Conservation (phyloP, 2,329 filamentous ascomycete species). For the Helotiales sp. region DNA sequence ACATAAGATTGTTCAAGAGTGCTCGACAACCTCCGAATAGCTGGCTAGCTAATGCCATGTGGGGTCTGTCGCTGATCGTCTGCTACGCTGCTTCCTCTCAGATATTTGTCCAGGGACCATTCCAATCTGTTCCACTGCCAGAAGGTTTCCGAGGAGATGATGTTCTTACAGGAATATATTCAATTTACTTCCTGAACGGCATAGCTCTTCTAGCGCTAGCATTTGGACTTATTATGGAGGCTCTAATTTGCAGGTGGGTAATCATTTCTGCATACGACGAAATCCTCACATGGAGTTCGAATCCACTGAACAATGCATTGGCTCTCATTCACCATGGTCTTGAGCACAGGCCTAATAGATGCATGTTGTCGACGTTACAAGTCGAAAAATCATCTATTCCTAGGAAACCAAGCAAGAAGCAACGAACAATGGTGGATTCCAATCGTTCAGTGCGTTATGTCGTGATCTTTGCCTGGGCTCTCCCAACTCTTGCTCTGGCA, state of each 20-base stretch:
- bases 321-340: neutral
- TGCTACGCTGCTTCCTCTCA: neutral
- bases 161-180: too few relatives aligned
- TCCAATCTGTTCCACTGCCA: too few relatives aligned
- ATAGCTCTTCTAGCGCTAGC: neutral
- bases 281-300: conserved; percentile 2
- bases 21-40: neutral
- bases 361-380: neutral
- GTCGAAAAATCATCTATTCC: neutral
- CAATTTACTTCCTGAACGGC: neutral
- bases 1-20: neutral
- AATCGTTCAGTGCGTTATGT: neutral
- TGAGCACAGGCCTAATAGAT: neutral
- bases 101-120: neutral
- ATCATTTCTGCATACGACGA: neutral
- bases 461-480: neutral
- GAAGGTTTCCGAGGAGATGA: too few relatives aligned
- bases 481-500: neutral
- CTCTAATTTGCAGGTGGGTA: neutral
- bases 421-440: neutral
- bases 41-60: neutral
- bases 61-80: neutral
- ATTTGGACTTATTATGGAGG: neutral
- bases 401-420: neutral
- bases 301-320: neutral